Evolutionary conservation across 352 stramenopile genomes (phyloP).

Genomic region (Globisporangium heterothallicum): DNA sequence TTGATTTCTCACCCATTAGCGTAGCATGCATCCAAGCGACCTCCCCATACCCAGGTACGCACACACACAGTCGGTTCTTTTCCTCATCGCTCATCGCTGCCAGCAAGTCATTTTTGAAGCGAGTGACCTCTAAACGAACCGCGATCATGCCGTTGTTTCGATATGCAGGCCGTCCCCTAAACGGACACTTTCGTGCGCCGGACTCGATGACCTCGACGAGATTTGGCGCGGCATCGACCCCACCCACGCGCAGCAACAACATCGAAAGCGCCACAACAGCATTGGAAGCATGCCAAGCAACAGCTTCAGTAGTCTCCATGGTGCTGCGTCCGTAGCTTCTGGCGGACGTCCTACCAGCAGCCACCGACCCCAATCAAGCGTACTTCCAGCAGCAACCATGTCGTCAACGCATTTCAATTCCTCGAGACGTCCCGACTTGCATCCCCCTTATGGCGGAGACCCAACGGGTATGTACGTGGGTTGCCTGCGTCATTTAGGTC

Average conservation of each 20-base stretch:
- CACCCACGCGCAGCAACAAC: conserved; percentile 8
- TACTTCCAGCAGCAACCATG: not conserved
- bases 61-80: not conserved
- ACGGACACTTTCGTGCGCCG: conserved; percentile 48
- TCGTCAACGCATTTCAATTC: not conserved
- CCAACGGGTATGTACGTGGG: conserved; percentile 1
- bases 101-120: too few relatives aligned
- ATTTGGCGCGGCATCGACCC: conserved; percentile 26
- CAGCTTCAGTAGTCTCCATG: too few relatives aligned
- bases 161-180: conserved; percentile 53
- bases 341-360: not conserved
- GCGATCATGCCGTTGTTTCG: too few relatives aligned
- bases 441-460: not conserved
- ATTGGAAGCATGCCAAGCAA: conserved; percentile 16
- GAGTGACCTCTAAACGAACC: too few relatives aligned
- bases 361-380: not conserved
- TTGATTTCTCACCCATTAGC: too few relatives aligned
- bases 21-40: conserved; percentile 25
- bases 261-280: conserved; percentile 57
- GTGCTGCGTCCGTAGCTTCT: too few relatives aligned
- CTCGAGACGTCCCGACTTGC: not conserved
- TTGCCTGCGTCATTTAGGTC: too few relatives aligned
- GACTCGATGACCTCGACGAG: conserved; percentile 45
- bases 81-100: too few relatives aligned
- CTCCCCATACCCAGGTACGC: conserved; percentile 32